These are phyloP conservation scores for Coniochaeta sp. DNA, from an alignment of 2,329 filamentous ascomycete genomes.

Conservation along the genomic window DNA sequence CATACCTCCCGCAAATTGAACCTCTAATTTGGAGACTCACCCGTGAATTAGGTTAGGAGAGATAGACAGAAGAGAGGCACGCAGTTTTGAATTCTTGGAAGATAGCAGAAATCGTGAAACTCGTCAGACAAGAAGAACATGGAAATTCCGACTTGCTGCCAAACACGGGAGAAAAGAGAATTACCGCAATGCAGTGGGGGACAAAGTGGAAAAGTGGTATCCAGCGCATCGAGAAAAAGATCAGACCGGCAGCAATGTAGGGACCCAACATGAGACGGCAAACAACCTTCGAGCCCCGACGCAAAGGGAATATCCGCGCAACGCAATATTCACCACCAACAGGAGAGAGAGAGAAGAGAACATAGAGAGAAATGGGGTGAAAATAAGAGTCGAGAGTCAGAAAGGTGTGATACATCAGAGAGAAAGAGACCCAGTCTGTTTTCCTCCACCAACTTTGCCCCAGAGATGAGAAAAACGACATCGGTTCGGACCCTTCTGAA, in stretches of 20 bases:
- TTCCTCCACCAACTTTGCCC: not conserved
- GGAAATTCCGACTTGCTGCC: too few relatives aligned
- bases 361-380: too few relatives aligned
- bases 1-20: not conserved
- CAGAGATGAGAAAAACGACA: not conserved
- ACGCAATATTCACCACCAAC: too few relatives aligned
- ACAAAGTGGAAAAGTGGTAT: conserved; percentile 20
- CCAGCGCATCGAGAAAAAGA: conserved; percentile 17
- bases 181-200: conserved; percentile 15
- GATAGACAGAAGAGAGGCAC: not conserved
- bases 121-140: conserved; percentile 9
- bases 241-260: conserved; percentile 10
- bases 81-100: not conserved
- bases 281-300: not conserved
- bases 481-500: not conserved
- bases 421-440: conserved; percentile 1
- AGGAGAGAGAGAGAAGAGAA: too few relatives aligned
- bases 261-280: not conserved
- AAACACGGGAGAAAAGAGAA: conserved; percentile 13
- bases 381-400: not conserved
- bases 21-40: not conserved
- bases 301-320: too few relatives aligned
- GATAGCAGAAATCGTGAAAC: conserved; percentile 12
- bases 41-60: not conserved
- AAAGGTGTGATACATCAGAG: conserved; percentile 1